Evolutionary conservation across 345 rosid genomes (phyloP).

Genomic region (Boechera stricta): DNA sequence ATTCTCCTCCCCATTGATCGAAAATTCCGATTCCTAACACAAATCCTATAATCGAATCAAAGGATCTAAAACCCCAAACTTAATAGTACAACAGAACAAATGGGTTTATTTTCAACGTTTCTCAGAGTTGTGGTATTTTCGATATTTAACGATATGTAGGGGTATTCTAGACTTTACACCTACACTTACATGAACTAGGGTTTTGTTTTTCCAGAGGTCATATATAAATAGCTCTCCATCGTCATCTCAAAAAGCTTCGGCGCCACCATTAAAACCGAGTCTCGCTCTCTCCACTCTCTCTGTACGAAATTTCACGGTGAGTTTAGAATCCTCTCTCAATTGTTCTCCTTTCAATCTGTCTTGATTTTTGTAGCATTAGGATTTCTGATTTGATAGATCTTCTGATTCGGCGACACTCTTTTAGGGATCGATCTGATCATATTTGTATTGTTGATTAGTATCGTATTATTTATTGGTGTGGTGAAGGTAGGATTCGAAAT

Average conservation of each 20-base stretch:
- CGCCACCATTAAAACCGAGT: constrained; percentile 30
- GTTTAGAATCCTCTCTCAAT: background rate
- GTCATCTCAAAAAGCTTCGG: constrained; percentile 31
- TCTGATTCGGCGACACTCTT: background rate
- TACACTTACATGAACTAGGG: constrained; percentile 25
- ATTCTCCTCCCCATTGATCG: constrained; percentile 87
- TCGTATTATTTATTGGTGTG: background rate
- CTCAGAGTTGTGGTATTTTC: background rate
- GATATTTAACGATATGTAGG: background rate
- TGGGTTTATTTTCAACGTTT: background rate
- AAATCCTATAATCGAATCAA: background rate
- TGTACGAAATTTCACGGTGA: constrained; percentile 38
- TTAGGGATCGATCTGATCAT: constrained; percentile 7
- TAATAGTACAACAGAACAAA: background rate
- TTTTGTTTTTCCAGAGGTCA: constrained; percentile 22
- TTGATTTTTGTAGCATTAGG: background rate
- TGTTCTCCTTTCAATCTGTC: background rate
- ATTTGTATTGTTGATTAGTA: background rate
- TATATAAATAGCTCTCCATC: constrained; percentile 43
- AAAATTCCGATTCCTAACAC: background rate
- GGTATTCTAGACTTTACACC: background rate
- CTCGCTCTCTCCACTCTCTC: constrained; percentile 6
- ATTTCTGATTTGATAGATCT: constrained; percentile 1
- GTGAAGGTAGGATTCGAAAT: constrained; percentile 44
- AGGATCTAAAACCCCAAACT: constrained; percentile 31